Evolutionary conservation across 805 yeast genomes (phyloP).

Genomic region (Maudiozyma serrabonitensis): DNA sequence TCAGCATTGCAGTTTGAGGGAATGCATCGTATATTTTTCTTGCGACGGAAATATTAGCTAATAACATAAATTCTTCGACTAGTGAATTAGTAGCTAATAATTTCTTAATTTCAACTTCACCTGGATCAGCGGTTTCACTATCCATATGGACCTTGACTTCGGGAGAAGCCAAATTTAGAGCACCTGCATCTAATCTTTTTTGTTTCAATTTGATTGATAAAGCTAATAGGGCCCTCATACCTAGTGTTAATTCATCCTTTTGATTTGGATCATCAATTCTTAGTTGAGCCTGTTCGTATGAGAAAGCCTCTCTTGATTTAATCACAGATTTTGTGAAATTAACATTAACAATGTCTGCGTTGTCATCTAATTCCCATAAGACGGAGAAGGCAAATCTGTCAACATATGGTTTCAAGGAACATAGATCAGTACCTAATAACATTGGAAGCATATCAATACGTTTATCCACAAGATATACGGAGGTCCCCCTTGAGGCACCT

Average conservation of each 20-base stretch:
- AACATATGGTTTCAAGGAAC: conserved; percentile 90
- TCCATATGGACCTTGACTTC: conserved; percentile 97
- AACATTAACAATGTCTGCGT: conserved; percentile 75
- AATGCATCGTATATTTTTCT: conserved; percentile 82
- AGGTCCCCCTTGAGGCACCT: conserved; percentile 95
- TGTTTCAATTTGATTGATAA: conserved; percentile 81
- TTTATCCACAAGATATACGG: conserved; percentile 93
- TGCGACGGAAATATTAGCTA: conserved; percentile 95
- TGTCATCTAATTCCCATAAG: conserved; percentile 84
- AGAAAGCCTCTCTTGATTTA: conserved; percentile 85
- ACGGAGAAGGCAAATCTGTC: conserved; percentile 95
- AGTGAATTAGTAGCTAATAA: conserved; percentile 85
- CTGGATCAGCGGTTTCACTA: conserved; percentile 93
- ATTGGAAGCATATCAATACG: conserved; percentile 98
- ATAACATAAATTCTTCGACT: conserved; percentile 96
- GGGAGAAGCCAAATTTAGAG: conserved; percentile 91
- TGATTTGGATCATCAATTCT: conserved; percentile 73
- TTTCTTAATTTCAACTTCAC: conserved; percentile 86
- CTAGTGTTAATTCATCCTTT: conserved; percentile 76
- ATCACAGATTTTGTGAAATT: conserved; percentile 81
- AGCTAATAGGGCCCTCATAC: conserved; percentile 72
- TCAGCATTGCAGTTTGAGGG: conserved; percentile 96
- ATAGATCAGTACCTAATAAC: conserved; percentile 87
- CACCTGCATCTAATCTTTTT: conserved; percentile 87
- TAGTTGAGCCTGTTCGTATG: conserved; percentile 86